Evolutionary conservation across 257 asterid species (phyloP).

Genomic region (Schizonepeta tenuifolia): DNA sequence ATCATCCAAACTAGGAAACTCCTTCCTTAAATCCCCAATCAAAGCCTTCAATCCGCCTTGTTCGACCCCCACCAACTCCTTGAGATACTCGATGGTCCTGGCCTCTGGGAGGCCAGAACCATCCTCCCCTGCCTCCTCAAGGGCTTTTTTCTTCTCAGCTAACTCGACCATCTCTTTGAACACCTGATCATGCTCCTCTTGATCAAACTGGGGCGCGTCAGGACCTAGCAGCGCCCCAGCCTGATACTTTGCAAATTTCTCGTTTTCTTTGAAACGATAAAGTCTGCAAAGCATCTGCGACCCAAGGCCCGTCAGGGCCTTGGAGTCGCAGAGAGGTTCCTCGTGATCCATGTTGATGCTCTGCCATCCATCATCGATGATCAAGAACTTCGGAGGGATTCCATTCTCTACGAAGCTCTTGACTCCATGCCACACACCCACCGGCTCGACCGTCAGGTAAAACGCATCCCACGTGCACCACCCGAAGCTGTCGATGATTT

Average conservation of each 20-base stretch:
- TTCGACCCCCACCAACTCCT: constrained; percentile 26
- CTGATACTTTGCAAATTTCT: constrained; percentile 45
- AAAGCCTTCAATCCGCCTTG: constrained; percentile 46
- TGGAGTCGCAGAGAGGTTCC: constrained; percentile 44
- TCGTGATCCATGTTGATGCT: constrained; percentile 53
- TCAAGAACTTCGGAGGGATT: constrained; percentile 41
- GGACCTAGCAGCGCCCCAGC: constrained; percentile 41
- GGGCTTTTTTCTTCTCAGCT: constrained; percentile 43
- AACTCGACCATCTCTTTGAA: constrained; percentile 41
- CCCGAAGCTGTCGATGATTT: constrained; percentile 41
- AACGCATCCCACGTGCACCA: constrained; percentile 66
- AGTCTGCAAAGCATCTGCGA: constrained; percentile 54
- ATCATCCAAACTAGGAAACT: constrained; percentile 44
- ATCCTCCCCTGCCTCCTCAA: constrained; percentile 16
- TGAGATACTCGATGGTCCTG: constrained; percentile 33
- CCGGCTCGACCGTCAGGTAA: constrained; percentile 50
- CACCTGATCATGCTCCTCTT: constrained; percentile 39
- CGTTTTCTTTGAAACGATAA: constrained; percentile 45
- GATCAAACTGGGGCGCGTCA: constrained; percentile 40
- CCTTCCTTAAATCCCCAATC: constrained; percentile 39
- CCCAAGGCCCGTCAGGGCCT: constrained; percentile 34
- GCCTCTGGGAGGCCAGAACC: constrained; percentile 37
- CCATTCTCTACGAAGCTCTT: constrained; percentile 36
- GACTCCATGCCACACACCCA: constrained; percentile 49
- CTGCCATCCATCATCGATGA: constrained; percentile 62